Conservation (phyloP, 2,329 filamentous ascomycete genomes). For the Fonsecaea erecta region DNA sequence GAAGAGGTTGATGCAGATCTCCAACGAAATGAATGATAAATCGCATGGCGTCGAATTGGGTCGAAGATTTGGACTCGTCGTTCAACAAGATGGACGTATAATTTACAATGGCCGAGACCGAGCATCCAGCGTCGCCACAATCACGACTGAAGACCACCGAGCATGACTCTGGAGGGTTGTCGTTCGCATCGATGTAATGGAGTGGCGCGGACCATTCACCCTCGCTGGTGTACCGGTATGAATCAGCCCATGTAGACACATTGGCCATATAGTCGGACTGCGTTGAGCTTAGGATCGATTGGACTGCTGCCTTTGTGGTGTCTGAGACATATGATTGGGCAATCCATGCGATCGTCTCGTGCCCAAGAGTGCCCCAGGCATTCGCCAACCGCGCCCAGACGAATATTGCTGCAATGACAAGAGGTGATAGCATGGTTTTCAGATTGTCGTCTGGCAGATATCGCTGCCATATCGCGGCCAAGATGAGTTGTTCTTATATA, state of each 20-base stretch:
- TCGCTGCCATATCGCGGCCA: not conserved
- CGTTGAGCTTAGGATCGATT: constrained; percentile 50
- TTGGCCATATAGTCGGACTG: constrained; percentile 55
- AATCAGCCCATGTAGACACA: constrained; percentile 60
- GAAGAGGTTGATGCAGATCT: constrained; percentile 75
- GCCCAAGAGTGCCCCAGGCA: constrained; percentile 59
- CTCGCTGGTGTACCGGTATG: constrained; percentile 54
- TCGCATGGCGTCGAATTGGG: constrained; percentile 47
- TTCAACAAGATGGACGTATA: constrained; percentile 49
- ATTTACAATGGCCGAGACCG: constrained; percentile 59
- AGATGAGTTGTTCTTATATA: not conserved
- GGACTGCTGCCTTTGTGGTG: constrained; percentile 52
- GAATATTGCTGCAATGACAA: constrained; percentile 88
- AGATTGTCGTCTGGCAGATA: not conserved
- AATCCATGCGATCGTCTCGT: constrained; percentile 60
- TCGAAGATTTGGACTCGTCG: constrained; percentile 40
- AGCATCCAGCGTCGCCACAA: constrained; percentile 56
- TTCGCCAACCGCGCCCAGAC: constrained; percentile 83
- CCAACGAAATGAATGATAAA: constrained; percentile 64
- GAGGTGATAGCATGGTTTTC: constrained; percentile 63
- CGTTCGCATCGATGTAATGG: constrained; percentile 32
- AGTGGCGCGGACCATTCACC: constrained; percentile 54
- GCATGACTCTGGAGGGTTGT: constrained; percentile 29
- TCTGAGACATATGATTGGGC: constrained; percentile 55
- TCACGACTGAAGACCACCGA: constrained; percentile 48